A percentile compares a stretch with the other conserved stretches of the same genome.
phyloP scores from a whole-genome alignment of 2,329 filamentous ascomycete species.

The Sporothrix luriei region DNA sequence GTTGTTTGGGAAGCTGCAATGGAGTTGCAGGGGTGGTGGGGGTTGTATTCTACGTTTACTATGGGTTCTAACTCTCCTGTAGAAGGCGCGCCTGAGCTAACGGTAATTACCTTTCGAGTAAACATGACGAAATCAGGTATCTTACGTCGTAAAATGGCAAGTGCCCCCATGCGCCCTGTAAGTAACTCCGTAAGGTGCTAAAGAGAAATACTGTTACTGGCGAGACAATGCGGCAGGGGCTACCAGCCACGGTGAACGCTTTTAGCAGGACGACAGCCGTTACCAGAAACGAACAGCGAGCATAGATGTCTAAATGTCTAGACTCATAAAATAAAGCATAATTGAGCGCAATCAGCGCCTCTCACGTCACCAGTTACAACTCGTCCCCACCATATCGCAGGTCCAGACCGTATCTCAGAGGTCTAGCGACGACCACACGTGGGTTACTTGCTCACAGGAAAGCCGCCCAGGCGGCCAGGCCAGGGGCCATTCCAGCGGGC shows the following conservation, averaged over 20 bases:
- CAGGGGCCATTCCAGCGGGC: slow-evolving; percentile 18
- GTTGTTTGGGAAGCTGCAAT: background rate
- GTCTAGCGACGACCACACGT: slow-evolving; percentile 8
- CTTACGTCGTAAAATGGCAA: slow-evolving; percentile 13
- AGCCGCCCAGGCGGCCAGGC: background rate
- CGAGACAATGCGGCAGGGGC: background rate
- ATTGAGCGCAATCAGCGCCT: background rate
- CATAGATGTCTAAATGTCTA: background rate
- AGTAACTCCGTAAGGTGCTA: no score
- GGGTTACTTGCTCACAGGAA: slow-evolving; percentile 19
- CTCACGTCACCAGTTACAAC: background rate
- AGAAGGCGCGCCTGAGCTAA: slow-evolving; percentile 11
- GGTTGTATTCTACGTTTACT: background rate
- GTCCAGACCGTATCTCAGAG: background rate
- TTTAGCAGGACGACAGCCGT: background rate
- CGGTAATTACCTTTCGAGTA: background rate
- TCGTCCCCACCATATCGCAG: background rate
- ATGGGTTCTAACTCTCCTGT: background rate
- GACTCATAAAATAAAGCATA: background rate
- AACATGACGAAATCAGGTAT: slow-evolving; percentile 18
- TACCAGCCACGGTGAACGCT: background rate
- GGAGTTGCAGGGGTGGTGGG: slow-evolving; percentile 19
- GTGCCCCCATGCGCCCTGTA: background rate
- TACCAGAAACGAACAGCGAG: background rate
- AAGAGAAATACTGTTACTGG: background rate